These are phyloP conservation scores for Lodderomyces parapsilosis DNA, from an alignment of 1,139 yeast genomes.

Conservation along the genomic window DNA sequence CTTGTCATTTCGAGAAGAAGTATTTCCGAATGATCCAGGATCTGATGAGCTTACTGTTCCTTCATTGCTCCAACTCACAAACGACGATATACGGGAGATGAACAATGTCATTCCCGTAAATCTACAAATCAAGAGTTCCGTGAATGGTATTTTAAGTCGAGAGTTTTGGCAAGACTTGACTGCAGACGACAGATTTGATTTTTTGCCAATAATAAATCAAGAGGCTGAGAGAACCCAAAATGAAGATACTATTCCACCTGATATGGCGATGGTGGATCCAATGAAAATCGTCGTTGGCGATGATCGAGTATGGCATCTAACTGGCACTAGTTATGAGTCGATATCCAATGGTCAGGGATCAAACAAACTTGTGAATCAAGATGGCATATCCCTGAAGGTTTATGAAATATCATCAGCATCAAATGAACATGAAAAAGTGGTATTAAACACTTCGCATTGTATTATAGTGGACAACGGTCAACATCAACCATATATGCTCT, in stretches of 20 bases:
- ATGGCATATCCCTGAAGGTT: constrained; percentile 24
- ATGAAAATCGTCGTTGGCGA: constrained; percentile 22
- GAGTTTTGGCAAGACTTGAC: constrained; percentile 29
- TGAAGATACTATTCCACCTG: background rate
- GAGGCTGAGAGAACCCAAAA: background rate
- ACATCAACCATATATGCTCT: constrained; percentile 38
- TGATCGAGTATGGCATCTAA: constrained; percentile 26
- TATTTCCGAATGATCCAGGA: constrained; percentile 11
- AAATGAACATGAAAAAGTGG: constrained; percentile 16
- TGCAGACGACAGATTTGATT: constrained; percentile 24
- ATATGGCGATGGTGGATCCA: constrained; percentile 18
- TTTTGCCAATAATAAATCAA: constrained; percentile 10
- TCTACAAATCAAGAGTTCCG: constrained; percentile 14
- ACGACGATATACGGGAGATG: constrained; percentile 11
- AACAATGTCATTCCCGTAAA: constrained; percentile 14
- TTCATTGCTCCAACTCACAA: constrained; percentile 16
- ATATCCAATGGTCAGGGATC: constrained; percentile 13
- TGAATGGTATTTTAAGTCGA: constrained; percentile 28
- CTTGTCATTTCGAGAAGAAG: constrained; percentile 16
- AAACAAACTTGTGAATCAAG: constrained; percentile 22
- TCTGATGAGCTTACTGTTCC: constrained; percentile 14
- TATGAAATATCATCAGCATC: constrained; percentile 13
- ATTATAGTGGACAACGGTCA: constrained; percentile 37
- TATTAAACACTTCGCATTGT: constrained; percentile 41
- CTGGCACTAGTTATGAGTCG: constrained; percentile 28